These are phyloP conservation scores for Fusarium albosuccineum DNA, from an alignment of 2,329 filamentous ascomycete genomes.

Conservation along the genomic window DNA sequence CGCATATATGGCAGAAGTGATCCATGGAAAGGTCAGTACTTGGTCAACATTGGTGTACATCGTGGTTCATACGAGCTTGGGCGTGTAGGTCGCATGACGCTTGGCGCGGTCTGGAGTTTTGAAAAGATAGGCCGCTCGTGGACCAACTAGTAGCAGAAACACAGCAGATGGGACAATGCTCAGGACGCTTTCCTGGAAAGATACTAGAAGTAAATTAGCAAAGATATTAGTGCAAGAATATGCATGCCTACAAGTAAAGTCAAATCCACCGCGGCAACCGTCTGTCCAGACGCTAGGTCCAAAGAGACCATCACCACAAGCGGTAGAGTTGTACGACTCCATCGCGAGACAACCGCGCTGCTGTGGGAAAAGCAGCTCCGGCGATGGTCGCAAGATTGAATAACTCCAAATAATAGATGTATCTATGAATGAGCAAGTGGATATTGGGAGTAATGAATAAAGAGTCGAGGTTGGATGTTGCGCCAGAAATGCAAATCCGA, in stretches of 20 bases:
- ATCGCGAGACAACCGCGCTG: slow-evolving; percentile 13
- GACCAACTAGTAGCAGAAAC: slow-evolving; percentile 42
- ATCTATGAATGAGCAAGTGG: not conserved
- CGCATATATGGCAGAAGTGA: slow-evolving; percentile 41
- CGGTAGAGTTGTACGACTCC: slow-evolving; percentile 43
- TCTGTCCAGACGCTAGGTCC: slow-evolving; percentile 47
- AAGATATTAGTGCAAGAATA: fast-evolving
- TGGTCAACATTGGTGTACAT: not conserved
- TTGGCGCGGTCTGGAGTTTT: slow-evolving; percentile 42
- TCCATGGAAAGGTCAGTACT: slow-evolving; percentile 27
- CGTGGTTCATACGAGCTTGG: slow-evolving; percentile 41
- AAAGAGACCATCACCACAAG: slow-evolving; percentile 48
- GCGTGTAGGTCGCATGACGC: slow-evolving; percentile 43
- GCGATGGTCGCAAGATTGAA: not conserved
- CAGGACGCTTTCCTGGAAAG: slow-evolving; percentile 49
- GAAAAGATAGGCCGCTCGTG: slow-evolving; percentile 43
- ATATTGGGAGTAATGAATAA: not conserved
- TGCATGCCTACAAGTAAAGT: slow-evolving; percentile 46
- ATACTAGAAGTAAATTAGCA: slow-evolving; percentile 41
- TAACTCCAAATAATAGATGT: not conserved
- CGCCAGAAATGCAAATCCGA: not conserved
- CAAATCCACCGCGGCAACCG: slow-evolving; percentile 50
- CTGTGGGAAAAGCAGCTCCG: not conserved
- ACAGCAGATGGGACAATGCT: slow-evolving; percentile 41
- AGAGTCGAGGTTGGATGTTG: not conserved